phyloP scores from a whole-genome alignment of 2,329 filamentous ascomycete genomes.

The Fusarium sarcochroum region DNA sequence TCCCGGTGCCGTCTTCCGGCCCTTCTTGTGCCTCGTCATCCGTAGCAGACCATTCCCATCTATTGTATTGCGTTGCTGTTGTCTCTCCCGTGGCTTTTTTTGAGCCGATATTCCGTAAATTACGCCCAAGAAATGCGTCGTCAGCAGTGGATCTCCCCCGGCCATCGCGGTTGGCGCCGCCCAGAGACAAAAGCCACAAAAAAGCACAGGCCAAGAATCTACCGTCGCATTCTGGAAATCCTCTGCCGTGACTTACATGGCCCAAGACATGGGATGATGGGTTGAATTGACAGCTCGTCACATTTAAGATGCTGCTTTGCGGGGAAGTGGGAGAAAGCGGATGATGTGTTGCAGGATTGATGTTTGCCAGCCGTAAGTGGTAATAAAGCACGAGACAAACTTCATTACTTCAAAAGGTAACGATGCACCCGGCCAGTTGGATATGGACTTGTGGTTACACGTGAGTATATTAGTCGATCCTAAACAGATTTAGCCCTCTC shows the following conservation, averaged over 20 bases:
- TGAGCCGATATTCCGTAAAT: conserved; percentile 27
- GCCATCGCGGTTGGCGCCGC: conserved; percentile 19
- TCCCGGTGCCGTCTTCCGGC: conserved; percentile 42
- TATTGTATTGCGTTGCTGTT: background rate
- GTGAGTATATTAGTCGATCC: background rate
- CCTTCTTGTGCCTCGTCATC: conserved; percentile 25
- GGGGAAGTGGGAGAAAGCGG: conserved; percentile 18
- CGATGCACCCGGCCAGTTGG: conserved; percentile 5
- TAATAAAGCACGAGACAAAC: conserved; percentile 34
- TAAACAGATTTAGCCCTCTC: background rate
- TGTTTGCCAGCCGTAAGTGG: conserved; percentile 18
- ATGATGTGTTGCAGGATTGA: background rate
- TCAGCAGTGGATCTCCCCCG: conserved; percentile 38
- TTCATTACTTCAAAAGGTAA: conserved; percentile 16
- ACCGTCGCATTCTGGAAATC: background rate
- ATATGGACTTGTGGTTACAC: background rate
- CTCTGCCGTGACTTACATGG: too few species aligned
- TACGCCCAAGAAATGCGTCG: conserved; percentile 36
- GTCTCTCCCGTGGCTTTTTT: background rate
- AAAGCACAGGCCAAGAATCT: conserved; percentile 19
- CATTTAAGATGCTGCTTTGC: conserved; percentile 4
- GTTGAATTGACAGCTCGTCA: conserved; percentile 1
- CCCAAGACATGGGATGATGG: background rate
- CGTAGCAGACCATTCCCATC: conserved; percentile 11
- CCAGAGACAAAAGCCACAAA: conserved; percentile 17